A percentile compares a stretch with the other conserved stretches of the same genome.
These are phyloP conservation scores for Cyberlindnera japonica DNA, from an alignment of 805 yeast genomes.

Conservation along the genomic window DNA sequence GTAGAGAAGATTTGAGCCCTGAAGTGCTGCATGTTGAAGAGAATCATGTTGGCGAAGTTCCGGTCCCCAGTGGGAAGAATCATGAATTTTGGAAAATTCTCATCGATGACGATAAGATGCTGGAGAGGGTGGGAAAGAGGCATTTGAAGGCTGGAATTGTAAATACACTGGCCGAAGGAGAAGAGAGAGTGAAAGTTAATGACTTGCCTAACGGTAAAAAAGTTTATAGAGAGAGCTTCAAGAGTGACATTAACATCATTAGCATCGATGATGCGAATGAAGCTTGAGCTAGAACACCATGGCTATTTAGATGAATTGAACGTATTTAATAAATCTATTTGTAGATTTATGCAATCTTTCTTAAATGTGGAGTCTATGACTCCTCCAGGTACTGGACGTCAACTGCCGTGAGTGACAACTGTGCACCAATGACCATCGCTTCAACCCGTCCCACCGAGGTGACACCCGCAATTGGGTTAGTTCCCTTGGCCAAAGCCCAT, in stretches of 20 bases:
- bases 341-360: too few relatives aligned
- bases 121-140: conserved; percentile 39
- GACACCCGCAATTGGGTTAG: too few relatives aligned
- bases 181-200: conserved; percentile 44
- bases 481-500: too few relatives aligned
- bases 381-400: too few relatives aligned
- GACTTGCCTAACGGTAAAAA: conserved; percentile 62
- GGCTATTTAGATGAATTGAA: too few relatives aligned
- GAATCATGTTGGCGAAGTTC: conserved; percentile 10
- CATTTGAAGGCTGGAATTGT: conserved; percentile 7
- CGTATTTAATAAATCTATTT: too few relatives aligned
- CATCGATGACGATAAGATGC: conserved; percentile 42
- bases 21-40: conserved; percentile 11
- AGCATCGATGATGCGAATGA: conserved; percentile 27
- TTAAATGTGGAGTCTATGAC: too few relatives aligned
- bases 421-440: too few relatives aligned
- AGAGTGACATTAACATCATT: conserved; percentile 24
- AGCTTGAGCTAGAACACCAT: not conserved
- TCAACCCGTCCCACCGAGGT: too few relatives aligned
- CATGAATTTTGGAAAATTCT: conserved; percentile 50
- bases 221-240: conserved; percentile 25
- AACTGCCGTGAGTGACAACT: too few relatives aligned
- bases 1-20: not conserved
- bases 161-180: conserved; percentile 44
- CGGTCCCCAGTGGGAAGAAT: conserved; percentile 24